Percentiles rank a stretch among this genome's conserved stretches.
These are phyloP conservation scores for Backusella morwellensis DNA, from an alignment of 192 early-diverging fungal species.

Conservation along the genomic window DNA sequence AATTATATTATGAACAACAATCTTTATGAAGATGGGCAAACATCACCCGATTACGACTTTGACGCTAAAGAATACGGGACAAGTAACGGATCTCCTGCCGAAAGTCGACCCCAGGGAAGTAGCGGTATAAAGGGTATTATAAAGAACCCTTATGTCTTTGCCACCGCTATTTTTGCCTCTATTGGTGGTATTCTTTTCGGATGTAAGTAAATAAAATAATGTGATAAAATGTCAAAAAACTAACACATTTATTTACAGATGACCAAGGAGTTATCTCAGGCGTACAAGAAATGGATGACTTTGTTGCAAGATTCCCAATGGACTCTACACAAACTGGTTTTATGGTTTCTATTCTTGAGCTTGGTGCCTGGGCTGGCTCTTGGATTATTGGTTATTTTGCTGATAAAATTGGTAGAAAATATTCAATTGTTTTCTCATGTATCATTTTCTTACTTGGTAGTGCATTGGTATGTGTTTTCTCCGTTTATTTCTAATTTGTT, in stretches of 20 bases:
- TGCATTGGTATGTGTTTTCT: slow-evolving; percentile 16
- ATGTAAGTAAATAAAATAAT: slow-evolving; percentile 23
- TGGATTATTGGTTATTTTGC: slow-evolving; percentile 55
- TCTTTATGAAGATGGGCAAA: background rate
- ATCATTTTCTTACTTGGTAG: slow-evolving; percentile 49
- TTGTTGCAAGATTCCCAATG: slow-evolving; percentile 22
- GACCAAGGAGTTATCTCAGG: slow-evolving; percentile 41
- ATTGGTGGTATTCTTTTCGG: slow-evolving; percentile 37
- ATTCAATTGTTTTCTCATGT: slow-evolving; percentile 62
- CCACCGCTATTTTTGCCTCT: slow-evolving; percentile 35
- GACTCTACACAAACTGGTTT: slow-evolving; percentile 25
- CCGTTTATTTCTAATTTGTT: background rate
- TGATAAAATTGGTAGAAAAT: slow-evolving; percentile 57
- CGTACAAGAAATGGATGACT: slow-evolving; percentile 33
- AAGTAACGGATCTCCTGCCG: background rate
- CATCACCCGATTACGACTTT: background rate
- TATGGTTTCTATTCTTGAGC: slow-evolving; percentile 53
- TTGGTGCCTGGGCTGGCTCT: slow-evolving; percentile 66
- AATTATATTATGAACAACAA: background rate
- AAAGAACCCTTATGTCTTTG: slow-evolving; percentile 30
- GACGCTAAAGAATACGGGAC: background rate
- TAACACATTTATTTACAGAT: slow-evolving; percentile 10
- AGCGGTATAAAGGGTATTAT: slow-evolving; percentile 29
- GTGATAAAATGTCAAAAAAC: background rate
- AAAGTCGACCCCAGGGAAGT: background rate